phyloP scores from a whole-genome alignment of 352 stramenopile species.

The Phytophthora colocasiae region DNA sequence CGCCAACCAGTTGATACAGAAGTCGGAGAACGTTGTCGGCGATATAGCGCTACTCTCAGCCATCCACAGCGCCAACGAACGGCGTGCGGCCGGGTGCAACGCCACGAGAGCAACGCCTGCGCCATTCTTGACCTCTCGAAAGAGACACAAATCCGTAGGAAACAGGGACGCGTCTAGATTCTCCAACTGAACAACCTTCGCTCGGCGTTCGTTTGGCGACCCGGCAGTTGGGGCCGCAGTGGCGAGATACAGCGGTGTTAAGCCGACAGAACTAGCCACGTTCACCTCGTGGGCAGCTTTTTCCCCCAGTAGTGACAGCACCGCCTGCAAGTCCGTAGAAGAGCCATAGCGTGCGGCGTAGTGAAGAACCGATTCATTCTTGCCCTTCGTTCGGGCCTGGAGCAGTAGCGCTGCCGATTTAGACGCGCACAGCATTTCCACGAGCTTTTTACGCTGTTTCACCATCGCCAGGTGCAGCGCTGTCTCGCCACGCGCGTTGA shows the following conservation, averaged over 20 bases:
- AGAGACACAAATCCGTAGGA: conserved; percentile 15
- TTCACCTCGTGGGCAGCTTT: conserved; percentile 22
- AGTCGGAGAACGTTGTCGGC: conserved; percentile 24
- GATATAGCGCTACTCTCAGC: conserved; percentile 17
- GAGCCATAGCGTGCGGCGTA: conserved; percentile 40
- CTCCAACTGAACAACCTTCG: conserved; percentile 27
- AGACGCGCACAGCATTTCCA: conserved; percentile 30
- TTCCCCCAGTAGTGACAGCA: conserved; percentile 27
- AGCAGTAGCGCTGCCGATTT: conserved; percentile 23
- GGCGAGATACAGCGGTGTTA: conserved; percentile 39
- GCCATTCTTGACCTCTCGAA: conserved; percentile 25
- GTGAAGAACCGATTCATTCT: conserved; percentile 38
- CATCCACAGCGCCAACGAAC: conserved; percentile 32
- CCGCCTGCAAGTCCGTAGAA: conserved; percentile 20
- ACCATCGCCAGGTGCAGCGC: conserved; percentile 44
- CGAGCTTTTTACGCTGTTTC: conserved; percentile 28
- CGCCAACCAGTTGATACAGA: conserved; percentile 38
- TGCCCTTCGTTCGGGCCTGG: conserved; percentile 27
- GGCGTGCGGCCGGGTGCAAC: conserved; percentile 24
- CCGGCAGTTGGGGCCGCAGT: conserved; percentile 24
- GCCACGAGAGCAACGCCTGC: conserved; percentile 11
- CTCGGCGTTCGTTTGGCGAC: conserved; percentile 22
- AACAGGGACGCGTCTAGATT: conserved; percentile 31
- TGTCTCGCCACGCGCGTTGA: conserved; percentile 42
- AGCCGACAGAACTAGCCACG: conserved; percentile 17